Evolutionary conservation across 106 monocot species (phyloP), one percentile per base, ranked within the genome.

Genomic region (Chionographis japonica): DNA sequence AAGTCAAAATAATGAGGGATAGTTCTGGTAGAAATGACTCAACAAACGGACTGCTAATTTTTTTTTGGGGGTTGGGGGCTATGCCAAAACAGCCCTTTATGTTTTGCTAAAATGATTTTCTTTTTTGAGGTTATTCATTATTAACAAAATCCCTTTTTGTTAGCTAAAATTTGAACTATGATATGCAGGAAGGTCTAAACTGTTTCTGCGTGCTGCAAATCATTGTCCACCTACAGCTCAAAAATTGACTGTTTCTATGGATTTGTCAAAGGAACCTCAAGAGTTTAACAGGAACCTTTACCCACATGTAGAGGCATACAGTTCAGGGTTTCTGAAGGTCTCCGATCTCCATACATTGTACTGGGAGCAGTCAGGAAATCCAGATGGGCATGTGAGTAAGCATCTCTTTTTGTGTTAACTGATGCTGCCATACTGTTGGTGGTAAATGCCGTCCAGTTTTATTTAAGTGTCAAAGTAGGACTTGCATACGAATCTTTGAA

Each of bases 331-430:
- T 65, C 60, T 98, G 39, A 83, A 90, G 72, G 97, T 98, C 37
- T 95, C 95, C 12, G 86, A 86, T 70, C 50, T 88, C 40, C 95
- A 95, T 49, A 79, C 86, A 0, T 52, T 95, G 18, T 91, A 88
- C 66, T 95, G 87, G 89, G 97, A 98, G 74, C 97, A 98, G 77
- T 98, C 97, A 0, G 97, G 97, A 40, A 98, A 98, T 75, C 92
- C 92, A 15, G 68, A 63, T 38, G 97, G 97, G 12, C 75, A 90
- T 69, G 97, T 94, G 60, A 85, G 90, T 69, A 10, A 52, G 6
- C 70, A 3, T 43, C 0, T 15, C 51, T 54, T 4, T 54, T 18
- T n/a, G 16, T 50, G 6, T 61, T 63, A n/a, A 27, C 4, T 50
- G 39, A 40, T 52, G 5, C 1, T n/a, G 3, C 16, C 13, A 12